Conservation (phyloP, 495 filamentous ascomycete genomes). For the Penicillium dipodomyicola region DNA sequence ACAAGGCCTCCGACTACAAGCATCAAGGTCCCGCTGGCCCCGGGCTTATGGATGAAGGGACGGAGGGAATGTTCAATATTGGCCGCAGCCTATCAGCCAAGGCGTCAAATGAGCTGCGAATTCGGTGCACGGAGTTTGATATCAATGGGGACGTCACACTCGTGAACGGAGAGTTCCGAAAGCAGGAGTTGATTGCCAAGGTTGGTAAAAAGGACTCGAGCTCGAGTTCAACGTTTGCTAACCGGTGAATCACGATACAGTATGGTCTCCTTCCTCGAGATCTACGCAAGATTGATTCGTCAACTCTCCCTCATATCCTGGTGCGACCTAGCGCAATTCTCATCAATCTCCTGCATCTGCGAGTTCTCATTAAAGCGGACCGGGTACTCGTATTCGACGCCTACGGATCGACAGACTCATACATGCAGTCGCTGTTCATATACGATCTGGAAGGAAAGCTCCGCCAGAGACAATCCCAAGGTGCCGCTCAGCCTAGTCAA, state of each 20-base stretch:
- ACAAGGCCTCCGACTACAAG: conserved; percentile 30
- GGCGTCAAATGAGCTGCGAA: conserved; percentile 71
- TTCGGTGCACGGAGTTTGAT: conserved; percentile 94
- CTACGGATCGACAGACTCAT: conserved; percentile 91
- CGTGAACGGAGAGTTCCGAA: conserved; percentile 94
- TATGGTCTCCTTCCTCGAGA: conserved; percentile 95
- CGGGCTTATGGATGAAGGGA: conserved; percentile 38
- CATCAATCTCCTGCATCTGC: conserved; percentile 89
- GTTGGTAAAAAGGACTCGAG: conserved; percentile 47
- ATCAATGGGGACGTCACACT: conserved; percentile 91
- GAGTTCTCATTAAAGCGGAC: conserved; percentile 90
- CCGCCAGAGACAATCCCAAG: conserved; percentile 50
- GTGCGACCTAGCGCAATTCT: conserved; percentile 92
- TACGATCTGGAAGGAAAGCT: conserved; percentile 77
- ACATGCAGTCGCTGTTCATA: conserved; percentile 94
- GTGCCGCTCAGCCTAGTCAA: conserved; percentile 43
- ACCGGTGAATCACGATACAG: conserved; percentile 40
- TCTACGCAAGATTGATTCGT: conserved; percentile 97
- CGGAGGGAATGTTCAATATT: conserved; percentile 44
- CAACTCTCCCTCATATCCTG: conserved; percentile 92
- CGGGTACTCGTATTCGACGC: conserved; percentile 93
- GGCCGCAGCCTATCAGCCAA: conserved; percentile 65
- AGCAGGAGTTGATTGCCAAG: conserved; percentile 93
- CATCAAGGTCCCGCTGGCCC: conserved; percentile 18
- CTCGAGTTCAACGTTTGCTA: neutral